phyloP scores from a whole-genome alignment of 345 rosid species.

The Mallotus nudiflorus region DNA sequence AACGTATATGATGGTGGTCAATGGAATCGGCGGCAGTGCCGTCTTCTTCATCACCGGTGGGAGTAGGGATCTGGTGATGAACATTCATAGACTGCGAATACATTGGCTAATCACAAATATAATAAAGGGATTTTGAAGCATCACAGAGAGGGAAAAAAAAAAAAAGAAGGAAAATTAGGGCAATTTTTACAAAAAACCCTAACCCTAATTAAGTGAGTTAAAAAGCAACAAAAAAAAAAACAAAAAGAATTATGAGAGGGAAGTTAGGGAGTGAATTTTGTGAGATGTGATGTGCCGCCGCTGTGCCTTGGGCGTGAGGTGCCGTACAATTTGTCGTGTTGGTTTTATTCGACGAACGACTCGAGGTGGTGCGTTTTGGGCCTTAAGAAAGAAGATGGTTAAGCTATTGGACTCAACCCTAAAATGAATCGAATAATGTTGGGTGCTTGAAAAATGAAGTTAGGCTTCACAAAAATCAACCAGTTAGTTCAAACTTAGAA shows the following conservation, averaged over 20 bases:
- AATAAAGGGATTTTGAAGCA: slow-evolving; percentile 30
- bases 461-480: no score
- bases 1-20: slow-evolving; percentile 39
- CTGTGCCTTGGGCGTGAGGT: not conserved
- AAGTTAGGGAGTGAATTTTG: not conserved
- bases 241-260: no score
- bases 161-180: not conserved
- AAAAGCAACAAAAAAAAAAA: not conserved
- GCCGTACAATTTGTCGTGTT: not conserved
- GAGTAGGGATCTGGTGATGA: slow-evolving; percentile 41
- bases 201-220: slow-evolving; percentile 25
- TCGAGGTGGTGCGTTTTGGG: not conserved
- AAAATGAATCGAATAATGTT: no score
- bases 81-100: slow-evolving; percentile 56
- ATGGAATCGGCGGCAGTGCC: slow-evolving; percentile 44
- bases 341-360: not conserved
- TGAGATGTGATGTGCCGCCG: no score
- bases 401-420: no score
- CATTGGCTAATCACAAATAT: slow-evolving; percentile 39
- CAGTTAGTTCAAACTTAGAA: no score
- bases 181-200: slow-evolving; percentile 24
- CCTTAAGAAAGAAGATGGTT: no score
- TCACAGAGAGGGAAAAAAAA: slow-evolving; percentile 13
- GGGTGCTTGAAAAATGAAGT: no score
- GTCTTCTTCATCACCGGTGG: slow-evolving; percentile 36